Base-by-base conservation (phyloP, 768 basidiomycete genomes). In the Lactarius deliciosus region DNA sequence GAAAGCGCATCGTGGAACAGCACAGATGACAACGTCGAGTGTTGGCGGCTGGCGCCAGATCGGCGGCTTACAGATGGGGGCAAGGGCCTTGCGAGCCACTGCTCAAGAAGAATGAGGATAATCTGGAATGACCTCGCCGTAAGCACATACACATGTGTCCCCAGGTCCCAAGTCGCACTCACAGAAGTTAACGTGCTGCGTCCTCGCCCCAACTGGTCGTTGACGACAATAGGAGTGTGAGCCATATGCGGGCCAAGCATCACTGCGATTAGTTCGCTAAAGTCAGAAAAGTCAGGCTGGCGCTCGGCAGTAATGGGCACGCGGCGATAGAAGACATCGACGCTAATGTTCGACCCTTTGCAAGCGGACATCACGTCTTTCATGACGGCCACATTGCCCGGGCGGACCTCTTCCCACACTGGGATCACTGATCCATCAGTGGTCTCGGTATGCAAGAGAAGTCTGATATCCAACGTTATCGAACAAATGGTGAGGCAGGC, bases 231-330 rank as follows among this genome's bases (percentile, higher is more conserved):
- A 0, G 91, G 91, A 0, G 90, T 89, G 45, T 85, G 82, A 25
- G 83, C 81, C 8, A 88, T 83, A 61, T 86, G 81, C 6, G 86
- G 86, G 11, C 88, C 81, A 45, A 94, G 80, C 34, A 91, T 88
- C 1, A 95, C 82, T 22, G 91, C 87, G 66, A 95, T 88, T 30
- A 96, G 80, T 68, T 92, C 89, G 68, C 80, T 86, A 57, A 92
- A 78, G 72, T 92, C 90, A 28, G 85, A 76, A 74, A 86, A 88
- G 73, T 93, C 91, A 0, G 90, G 88, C 11, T 89, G 81, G 43
- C 84, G 87, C 75, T 98, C 96, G 0, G 96, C 89, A 6, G 97
- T 99, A 73, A 98, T 90, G 1, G 97, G 96, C 38, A 98, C 86
- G 20, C 97, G 88, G 63, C 82, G 80, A 76, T 96, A 97, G 64